phyloP scores from a whole-genome alignment of 2,329 filamentous ascomycete genomes.

The Aspergillus vadensis region DNA sequence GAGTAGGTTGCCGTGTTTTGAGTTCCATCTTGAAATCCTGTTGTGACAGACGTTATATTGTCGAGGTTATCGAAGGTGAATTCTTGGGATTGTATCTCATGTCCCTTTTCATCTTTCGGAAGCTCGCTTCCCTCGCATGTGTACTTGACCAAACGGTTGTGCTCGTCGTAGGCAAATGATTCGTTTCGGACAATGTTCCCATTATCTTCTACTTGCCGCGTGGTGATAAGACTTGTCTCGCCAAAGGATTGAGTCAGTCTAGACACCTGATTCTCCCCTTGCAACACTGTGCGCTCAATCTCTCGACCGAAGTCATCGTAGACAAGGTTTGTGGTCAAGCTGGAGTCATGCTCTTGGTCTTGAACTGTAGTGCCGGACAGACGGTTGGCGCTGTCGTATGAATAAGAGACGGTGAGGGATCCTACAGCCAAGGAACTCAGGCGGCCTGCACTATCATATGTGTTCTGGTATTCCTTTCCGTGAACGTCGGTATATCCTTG shows the following conservation, averaged over 20 bases:
- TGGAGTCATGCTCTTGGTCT: background rate
- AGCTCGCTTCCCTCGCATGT: background rate
- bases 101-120: background rate
- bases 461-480: conserved; percentile 1
- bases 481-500: conserved; percentile 6
- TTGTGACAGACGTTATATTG: background rate
- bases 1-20: background rate
- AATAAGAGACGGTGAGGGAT: background rate
- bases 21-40: background rate
- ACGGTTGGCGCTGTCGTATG: background rate
- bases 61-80: conserved; percentile 3
- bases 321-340: background rate
- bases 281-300: background rate
- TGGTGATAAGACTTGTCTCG: background rate
- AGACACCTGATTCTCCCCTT: background rate
- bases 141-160: conserved; percentile 2
- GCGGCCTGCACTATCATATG: conserved; percentile 1
- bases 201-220: background rate
- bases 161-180: background rate
- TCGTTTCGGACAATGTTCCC: background rate
- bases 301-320: conserved; percentile 11
- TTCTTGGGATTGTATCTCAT: background rate
- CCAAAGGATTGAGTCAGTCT: background rate
- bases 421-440: background rate
- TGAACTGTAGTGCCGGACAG: background rate